Conservation (phyloP, 257 asterid species). For the Prunella vulgaris region DNA sequence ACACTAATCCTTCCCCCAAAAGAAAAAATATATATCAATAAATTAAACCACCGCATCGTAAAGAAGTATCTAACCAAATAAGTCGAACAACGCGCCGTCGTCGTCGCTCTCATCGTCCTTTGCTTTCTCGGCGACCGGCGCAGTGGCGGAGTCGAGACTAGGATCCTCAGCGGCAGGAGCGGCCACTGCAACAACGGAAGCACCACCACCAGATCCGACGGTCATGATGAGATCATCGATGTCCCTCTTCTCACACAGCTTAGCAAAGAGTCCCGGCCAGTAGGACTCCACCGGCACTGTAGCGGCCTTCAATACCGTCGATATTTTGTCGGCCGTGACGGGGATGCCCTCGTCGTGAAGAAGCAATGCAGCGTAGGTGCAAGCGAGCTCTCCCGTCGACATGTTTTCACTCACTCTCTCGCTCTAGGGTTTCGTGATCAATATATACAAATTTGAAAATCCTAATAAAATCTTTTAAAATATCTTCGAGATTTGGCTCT, state of each 20-base stretch:
- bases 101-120: neutral
- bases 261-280: slow-evolving; percentile 62
- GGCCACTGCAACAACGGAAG: neutral
- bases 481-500: neutral
- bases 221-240: slow-evolving; percentile 50
- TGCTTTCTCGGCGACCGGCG: slow-evolving; percentile 33
- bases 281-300: slow-evolving; percentile 53
- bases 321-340: slow-evolving; percentile 62
- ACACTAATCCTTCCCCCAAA: no score
- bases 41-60: no score
- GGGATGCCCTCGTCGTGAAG: slow-evolving; percentile 69
- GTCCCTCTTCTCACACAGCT: slow-evolving; percentile 66
- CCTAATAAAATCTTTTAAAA: no score
- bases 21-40: no score
- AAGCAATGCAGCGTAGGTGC: slow-evolving; percentile 59
- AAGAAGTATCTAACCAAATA: neutral
- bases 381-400: slow-evolving; percentile 57
- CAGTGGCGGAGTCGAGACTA: slow-evolving; percentile 43
- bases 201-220: slow-evolving; percentile 45
- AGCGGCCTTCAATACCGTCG: slow-evolving; percentile 47
- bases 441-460: neutral
- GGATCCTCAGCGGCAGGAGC: slow-evolving; percentile 40
- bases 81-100: neutral
- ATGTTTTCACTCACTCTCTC: slow-evolving; percentile 12
- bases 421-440: neutral